Percentiles rank a stretch among this genome's conserved stretches.
These are phyloP conservation scores for Aspergillus sojae DNA, from an alignment of 2,329 filamentous ascomycete genomes.

Conservation along the genomic window DNA sequence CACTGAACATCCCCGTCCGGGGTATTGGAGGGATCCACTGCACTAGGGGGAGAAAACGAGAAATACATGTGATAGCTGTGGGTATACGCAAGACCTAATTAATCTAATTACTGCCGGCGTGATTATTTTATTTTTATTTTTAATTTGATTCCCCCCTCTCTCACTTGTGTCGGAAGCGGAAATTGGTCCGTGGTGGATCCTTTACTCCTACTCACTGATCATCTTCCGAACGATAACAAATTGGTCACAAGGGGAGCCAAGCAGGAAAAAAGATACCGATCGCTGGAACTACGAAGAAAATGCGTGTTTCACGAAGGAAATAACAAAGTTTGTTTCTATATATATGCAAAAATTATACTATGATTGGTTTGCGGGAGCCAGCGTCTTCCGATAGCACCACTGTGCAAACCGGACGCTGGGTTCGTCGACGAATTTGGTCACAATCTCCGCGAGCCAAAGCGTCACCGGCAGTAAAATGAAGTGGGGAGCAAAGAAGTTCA, in stretches of 20 bases:
- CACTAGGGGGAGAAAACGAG: background rate
- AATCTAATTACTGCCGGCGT: background rate
- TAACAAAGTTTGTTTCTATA: background rate
- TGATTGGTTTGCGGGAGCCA: constrained; percentile 5
- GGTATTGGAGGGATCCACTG: background rate
- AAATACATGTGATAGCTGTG: background rate
- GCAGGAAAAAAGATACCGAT: background rate
- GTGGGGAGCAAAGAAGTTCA: constrained; percentile 62
- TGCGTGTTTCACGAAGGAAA: background rate
- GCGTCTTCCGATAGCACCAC: constrained; percentile 58
- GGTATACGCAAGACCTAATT: background rate
- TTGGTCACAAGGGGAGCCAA: background rate
- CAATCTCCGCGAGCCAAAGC: constrained; percentile 60
- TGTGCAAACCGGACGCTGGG: constrained; percentile 61
- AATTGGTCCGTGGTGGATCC: background rate
- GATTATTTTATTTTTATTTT: background rate
- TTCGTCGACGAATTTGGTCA: constrained; percentile 60
- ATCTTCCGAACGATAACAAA: background rate
- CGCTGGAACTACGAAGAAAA: background rate
- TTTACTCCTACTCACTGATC: too few relatives aligned
- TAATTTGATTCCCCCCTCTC: background rate
- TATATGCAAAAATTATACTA: background rate
- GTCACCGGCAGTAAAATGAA: constrained; percentile 63
- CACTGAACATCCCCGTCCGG: background rate
- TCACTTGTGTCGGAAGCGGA: background rate